Evolutionary conservation across 352 stramenopile species (phyloP).

Genomic region (Phytophthora meadii): DNA sequence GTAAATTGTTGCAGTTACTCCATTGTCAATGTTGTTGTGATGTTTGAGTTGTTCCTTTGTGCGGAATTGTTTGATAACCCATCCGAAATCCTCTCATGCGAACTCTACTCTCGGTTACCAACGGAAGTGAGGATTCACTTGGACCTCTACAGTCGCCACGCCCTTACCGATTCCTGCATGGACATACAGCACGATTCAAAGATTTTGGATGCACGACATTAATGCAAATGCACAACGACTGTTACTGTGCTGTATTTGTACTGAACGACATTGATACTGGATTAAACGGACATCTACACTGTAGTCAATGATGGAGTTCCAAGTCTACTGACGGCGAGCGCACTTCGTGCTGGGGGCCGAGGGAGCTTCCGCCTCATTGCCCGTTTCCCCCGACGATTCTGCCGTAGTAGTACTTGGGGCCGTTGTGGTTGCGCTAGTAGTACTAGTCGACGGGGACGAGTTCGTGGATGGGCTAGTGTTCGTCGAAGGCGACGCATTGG

Average conservation of each 20-base stretch:
- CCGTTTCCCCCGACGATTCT: slow-evolving; percentile 4
- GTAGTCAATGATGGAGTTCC: background rate
- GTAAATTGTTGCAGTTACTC: slow-evolving; percentile 7
- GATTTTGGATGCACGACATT: no score
- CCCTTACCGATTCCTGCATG: no score
- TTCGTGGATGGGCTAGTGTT: slow-evolving; percentile 7
- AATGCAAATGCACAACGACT: background rate
- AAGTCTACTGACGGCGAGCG: slow-evolving; percentile 29
- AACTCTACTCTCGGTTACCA: no score
- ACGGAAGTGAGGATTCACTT: no score
- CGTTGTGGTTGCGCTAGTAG: slow-evolving; percentile 1
- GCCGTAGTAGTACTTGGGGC: slow-evolving; percentile 7
- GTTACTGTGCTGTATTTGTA: background rate
- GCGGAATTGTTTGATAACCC: no score
- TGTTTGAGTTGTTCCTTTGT: background rate
- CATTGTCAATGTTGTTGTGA: slow-evolving; percentile 3
- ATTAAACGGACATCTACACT: slow-evolving; percentile 20
- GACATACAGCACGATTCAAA: no score
- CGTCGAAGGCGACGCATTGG: background rate
- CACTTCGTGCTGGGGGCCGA: slow-evolving; percentile 30
- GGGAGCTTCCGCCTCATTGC: slow-evolving; percentile 16
- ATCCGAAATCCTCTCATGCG: no score
- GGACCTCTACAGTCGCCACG: no score
- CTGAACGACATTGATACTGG: slow-evolving; percentile 2
- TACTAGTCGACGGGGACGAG: slow-evolving; percentile 17